phyloP scores from a whole-genome alignment of 352 stramenopile genomes.

The Pythium rhizo-oryzae region DNA sequence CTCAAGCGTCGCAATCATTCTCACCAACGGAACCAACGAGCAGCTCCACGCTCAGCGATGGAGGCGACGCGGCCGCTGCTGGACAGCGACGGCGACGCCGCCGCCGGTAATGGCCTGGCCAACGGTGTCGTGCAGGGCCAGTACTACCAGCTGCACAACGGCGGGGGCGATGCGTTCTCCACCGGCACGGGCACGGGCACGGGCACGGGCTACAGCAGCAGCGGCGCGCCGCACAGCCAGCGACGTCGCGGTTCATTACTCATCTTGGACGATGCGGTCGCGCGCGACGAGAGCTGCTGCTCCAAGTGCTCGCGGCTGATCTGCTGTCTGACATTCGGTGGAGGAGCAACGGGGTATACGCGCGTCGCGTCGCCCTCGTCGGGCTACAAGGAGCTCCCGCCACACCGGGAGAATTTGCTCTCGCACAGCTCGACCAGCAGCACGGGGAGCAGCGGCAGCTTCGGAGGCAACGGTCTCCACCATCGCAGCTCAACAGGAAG shows the following conservation, averaged over 20 bases:
- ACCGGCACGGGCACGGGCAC: neutral
- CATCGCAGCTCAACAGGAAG: conserved; percentile 6
- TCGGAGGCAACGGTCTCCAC: neutral
- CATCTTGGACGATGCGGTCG: conserved; percentile 2
- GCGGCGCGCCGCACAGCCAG: neutral
- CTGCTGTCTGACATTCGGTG: conserved; percentile 5
- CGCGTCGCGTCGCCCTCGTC: conserved; percentile 14
- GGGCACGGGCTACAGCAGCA: conserved; percentile 6
- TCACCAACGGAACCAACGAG: neutral
- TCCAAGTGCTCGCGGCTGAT: conserved; percentile 12
- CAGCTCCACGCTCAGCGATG: conserved; percentile 28
- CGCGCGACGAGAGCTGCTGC: conserved; percentile 7
- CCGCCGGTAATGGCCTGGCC: conserved; percentile 22
- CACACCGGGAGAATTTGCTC: conserved; percentile 10
- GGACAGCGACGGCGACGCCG: conserved; percentile 37
- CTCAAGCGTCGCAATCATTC: conserved; percentile 20
- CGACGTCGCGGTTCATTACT: conserved; percentile 10
- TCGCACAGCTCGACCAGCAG: conserved; percentile 21
- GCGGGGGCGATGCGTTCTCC: neutral
- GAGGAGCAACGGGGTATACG: neutral
- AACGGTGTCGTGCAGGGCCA: conserved; percentile 6
- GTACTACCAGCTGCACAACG: conserved; percentile 15
- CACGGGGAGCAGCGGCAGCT: conserved; percentile 6
- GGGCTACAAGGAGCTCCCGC: conserved; percentile 20
- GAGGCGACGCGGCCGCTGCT: conserved; percentile 57